Conservation (phyloP, 1,284 basidiomycete species). For the Inonotus hispidus region DNA sequence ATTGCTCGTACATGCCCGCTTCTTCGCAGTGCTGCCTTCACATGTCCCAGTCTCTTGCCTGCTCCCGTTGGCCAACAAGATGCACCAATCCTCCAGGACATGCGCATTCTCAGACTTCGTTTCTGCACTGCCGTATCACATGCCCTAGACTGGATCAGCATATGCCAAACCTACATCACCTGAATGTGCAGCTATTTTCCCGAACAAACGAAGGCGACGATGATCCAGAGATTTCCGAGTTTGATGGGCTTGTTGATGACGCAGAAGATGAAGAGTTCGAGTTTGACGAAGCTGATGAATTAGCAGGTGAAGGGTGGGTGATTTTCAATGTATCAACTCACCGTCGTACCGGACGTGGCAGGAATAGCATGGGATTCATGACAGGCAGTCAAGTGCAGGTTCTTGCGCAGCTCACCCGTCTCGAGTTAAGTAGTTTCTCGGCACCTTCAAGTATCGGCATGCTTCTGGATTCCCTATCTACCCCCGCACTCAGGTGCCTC, state of each 20-base stretch:
- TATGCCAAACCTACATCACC: not conserved
- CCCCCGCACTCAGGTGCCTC: not conserved
- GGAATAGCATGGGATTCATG: not conserved
- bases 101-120: not conserved
- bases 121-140: not conserved
- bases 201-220: not conserved
- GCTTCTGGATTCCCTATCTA: not conserved
- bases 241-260: not conserved
- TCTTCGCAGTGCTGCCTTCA: not conserved
- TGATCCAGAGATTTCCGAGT: not conserved
- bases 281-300: not conserved
- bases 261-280: not conserved
- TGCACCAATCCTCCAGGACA: not conserved
- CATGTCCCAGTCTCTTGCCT: not conserved
- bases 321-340: no score
- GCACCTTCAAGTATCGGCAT: not conserved
- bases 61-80: not conserved
- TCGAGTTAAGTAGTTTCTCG: not conserved
- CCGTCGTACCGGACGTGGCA: not conserved
- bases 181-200: not conserved
- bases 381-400: not conserved
- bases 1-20: not conserved
- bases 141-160: not conserved
- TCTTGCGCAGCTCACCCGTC: not conserved
- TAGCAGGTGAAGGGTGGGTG: not conserved